Percentiles rank a stretch among this genome's conserved stretches.
Conservation (phyloP, 2,329 filamentous ascomycete genomes). For the Ceratocystiopsis sp. region DNA sequence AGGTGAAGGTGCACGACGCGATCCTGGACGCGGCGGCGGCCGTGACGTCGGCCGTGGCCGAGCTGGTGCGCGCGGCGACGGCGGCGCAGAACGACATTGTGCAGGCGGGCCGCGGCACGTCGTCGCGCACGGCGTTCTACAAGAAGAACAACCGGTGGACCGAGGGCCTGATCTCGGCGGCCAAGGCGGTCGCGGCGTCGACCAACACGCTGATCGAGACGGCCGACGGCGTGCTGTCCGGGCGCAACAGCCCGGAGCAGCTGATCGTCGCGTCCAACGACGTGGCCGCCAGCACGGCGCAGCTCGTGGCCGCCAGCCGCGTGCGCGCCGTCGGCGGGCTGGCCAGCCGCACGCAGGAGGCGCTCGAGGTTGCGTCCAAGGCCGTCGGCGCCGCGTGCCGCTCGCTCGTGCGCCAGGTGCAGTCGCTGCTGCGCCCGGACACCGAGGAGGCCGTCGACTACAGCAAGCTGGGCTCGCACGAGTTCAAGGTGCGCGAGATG, state of each 20-base stretch:
- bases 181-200: constrained; percentile 84
- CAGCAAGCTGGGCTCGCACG: constrained; percentile 69
- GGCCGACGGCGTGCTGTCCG: constrained; percentile 83
- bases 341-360: constrained; percentile 94
- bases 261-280: constrained; percentile 96
- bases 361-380: constrained; percentile 78
- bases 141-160: constrained; percentile 99
- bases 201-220: constrained; percentile 97
- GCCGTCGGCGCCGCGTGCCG: constrained; percentile 82
- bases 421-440: constrained; percentile 80
- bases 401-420: constrained; percentile 77
- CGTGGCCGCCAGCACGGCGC: constrained; percentile 87
- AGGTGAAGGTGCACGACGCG: constrained; percentile 86
- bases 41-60: constrained; percentile 84
- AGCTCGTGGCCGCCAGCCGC: constrained; percentile 84
- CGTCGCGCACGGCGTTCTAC: constrained; percentile 87
- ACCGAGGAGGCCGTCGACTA: constrained; percentile 80
- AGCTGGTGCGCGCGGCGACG: constrained; percentile 88
- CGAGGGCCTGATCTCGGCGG: constrained; percentile 88
- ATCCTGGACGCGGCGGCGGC: constrained; percentile 87
- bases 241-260: constrained; percentile 86
- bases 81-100: constrained; percentile 93
- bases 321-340: constrained; percentile 75
- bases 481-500: constrained; percentile 99
- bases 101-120: constrained; percentile 72